Percentiles rank a stretch among this genome's conserved stretches.
Conservation (phyloP, 768 basidiomycete species). For the Fomitopsis serialis region DNA sequence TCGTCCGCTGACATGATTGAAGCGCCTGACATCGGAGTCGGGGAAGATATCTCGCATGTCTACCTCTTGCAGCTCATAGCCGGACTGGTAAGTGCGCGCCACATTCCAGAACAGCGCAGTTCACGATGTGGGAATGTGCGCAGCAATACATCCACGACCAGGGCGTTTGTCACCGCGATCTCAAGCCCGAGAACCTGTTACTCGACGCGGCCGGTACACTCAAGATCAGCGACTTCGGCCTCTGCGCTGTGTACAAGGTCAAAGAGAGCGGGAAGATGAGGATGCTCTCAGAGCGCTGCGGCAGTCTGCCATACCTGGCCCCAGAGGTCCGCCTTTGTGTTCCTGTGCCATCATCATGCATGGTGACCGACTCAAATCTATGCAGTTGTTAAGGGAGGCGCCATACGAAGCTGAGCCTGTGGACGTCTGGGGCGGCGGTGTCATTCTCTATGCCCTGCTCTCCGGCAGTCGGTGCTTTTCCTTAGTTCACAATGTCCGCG, state of each 20-base stretch:
- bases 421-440: slow-evolving; percentile 94
- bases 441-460: slow-evolving; percentile 88
- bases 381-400: slow-evolving; percentile 56
- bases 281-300: slow-evolving; percentile 74
- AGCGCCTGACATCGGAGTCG: slow-evolving; percentile 90
- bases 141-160: slow-evolving; percentile 67
- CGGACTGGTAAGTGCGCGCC: slow-evolving; percentile 60
- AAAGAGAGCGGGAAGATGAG: slow-evolving; percentile 78
- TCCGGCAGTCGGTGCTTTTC: slow-evolving; percentile 60
- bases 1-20: background rate
- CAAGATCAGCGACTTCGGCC: slow-evolving; percentile 94
- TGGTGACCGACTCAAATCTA: background rate
- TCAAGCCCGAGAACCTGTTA: slow-evolving; percentile 95
- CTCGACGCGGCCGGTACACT: slow-evolving; percentile 79
- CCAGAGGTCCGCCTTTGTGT: slow-evolving; percentile 62
- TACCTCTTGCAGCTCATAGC: slow-evolving; percentile 84
- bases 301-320: slow-evolving; percentile 90
- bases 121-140: slow-evolving; percentile 37
- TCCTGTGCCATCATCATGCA: background rate
- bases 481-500: too few relatives aligned
- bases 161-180: slow-evolving; percentile 93
- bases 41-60: slow-evolving; percentile 81
- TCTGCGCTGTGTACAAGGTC: slow-evolving; percentile 85
- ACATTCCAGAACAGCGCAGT: background rate
- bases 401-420: slow-evolving; percentile 90